A percentile compares a stretch with the other conserved stretches of the same genome.
These are phyloP conservation scores for Mycena filopes DNA, from an alignment of 768 basidiomycete species.

Conservation along the genomic window DNA sequence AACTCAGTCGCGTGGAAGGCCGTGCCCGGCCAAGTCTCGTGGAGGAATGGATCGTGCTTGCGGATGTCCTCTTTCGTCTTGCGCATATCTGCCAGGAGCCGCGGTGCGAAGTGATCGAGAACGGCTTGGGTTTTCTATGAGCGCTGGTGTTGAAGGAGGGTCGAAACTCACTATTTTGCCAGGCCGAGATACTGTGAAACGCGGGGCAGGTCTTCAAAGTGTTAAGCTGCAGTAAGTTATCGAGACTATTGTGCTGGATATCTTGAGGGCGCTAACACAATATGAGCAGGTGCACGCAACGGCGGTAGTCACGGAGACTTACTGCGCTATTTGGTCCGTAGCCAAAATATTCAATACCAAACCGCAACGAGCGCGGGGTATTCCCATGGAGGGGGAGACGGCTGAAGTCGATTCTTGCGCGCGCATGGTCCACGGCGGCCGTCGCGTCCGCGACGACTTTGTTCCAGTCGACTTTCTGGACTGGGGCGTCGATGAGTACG, in stretches of 20 bases:
- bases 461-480: neutral
- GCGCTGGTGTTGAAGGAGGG: neutral
- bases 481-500: neutral
- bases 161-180: neutral
- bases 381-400: neutral
- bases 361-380: neutral
- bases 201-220: neutral
- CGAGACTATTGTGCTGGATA: neutral
- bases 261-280: neutral
- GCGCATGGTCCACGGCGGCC: neutral
- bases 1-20: neutral
- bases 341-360: neutral
- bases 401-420: neutral
- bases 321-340: neutral
- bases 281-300: too few species aligned
- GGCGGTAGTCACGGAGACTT: neutral
- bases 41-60: neutral
- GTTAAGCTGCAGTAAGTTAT: neutral
- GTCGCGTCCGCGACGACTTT: neutral
- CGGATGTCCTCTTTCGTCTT: neutral
- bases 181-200: neutral
- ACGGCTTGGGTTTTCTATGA: neutral
- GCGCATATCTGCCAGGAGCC: neutral
- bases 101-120: neutral
- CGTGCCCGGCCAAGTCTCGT: neutral